Evolutionary conservation across 202 grass and related monocot genomes (phyloP), one percentile per base, ranked within the genome.

Genomic region (Saccharum hybrid): DNA sequence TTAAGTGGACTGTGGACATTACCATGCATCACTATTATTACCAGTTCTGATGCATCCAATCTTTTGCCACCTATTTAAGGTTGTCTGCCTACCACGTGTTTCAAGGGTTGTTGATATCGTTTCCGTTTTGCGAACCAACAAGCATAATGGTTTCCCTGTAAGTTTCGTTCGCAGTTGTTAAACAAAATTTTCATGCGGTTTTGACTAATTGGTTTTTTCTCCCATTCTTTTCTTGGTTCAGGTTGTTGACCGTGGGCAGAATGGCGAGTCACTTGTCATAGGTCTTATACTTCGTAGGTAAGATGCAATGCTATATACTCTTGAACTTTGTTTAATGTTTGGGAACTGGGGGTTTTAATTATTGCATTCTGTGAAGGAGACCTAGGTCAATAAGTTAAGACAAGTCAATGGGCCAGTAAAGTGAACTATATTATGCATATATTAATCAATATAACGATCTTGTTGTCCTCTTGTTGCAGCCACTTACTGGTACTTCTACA

Each of bases 201-300:
- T 28, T 40, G 5, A 63, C 33, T 74, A 64, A 85, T 81, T 66
- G 30, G 10, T 21, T 66, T 73, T 69, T 45, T 0, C 31, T 23
- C 34, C 57, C 21, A 61, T 74, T 31, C 10, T 68, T 66, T 76
- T 48, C 52, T 66, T 38, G 57, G 46, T 86, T 69, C 62, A 99
- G 96, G 93, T 99, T 86, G 91, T 96, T 90, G 96, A 96, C 81
- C 89, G 76, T 62, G 81, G 83, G n/a, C 93, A 87, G 68, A 96
- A 92, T 90, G 93, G 91, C 16, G 96, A 99, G 72, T 86, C 89
- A 59, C 83, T 88, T 87, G 91, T 99, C 26, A 90, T 99, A 79
- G 96, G 96, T 87, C 85, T 99, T 30, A 96, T 99, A 90, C 96
- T 99, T 86, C 88, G 96, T 65, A 94, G 96, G 96, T 96, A 92